phyloP scores from a whole-genome alignment of 345 rosid species.

The Euphorbia peplus region DNA sequence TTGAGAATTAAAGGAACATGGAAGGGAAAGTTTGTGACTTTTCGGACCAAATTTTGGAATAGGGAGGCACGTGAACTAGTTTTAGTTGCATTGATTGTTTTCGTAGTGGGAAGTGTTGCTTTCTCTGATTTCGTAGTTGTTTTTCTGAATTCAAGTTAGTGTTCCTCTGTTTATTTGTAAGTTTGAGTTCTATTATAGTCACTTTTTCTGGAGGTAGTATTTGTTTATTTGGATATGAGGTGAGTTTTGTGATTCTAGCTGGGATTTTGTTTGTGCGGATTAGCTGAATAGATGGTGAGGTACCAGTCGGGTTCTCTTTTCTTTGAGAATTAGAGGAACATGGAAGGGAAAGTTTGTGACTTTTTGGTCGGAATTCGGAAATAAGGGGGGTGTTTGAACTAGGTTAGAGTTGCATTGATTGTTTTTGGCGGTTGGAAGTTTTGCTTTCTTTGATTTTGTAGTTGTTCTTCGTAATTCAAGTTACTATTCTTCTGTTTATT shows the following conservation, averaged over 20 bases:
- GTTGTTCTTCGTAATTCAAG: not conserved
- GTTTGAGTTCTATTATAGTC: too few species aligned
- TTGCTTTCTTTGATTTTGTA: not conserved
- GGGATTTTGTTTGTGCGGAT: constrained; percentile 2
- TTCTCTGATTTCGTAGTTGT: not conserved
- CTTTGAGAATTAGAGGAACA: not conserved
- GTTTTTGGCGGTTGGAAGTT: not conserved
- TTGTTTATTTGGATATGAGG: not conserved
- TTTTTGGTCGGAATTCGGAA: not conserved
- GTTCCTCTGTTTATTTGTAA: too few species aligned
- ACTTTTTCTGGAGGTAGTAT: not conserved
- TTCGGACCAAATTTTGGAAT: too few species aligned
- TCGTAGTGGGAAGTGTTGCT: not conserved
- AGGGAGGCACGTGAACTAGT: not conserved
- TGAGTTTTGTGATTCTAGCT: constrained; percentile 1
- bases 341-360: not conserved
- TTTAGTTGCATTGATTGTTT: not conserved
- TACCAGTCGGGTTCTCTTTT: not conserved
- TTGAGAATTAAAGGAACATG: too few species aligned
- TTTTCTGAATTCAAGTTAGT: not conserved
- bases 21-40: too few species aligned
- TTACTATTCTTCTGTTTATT: too few species aligned
- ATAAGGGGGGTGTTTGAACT: not conserved
- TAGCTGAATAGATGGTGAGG: not conserved
- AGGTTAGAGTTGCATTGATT: not conserved